Percentiles rank a stretch among this genome's conserved stretches.
Evolutionary conservation across 106 monocot species (phyloP).

Genomic region (Apostasia ramifera): DNA sequence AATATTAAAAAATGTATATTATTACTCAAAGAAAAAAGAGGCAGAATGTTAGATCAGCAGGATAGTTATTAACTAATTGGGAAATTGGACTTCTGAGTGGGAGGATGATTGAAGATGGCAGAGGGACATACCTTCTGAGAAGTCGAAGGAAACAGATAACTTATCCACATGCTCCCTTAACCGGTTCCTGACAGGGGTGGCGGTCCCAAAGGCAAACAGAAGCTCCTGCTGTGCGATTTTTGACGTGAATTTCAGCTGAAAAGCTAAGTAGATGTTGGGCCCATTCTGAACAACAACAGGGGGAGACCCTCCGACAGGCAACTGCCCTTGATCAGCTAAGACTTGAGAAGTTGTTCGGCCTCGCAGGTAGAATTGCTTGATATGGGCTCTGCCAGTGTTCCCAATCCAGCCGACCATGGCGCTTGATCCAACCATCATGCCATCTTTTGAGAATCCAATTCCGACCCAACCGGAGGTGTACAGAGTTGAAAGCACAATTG

Average conservation of each 20-base stretch:
- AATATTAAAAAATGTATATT: no score
- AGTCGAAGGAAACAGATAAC: constrained; percentile 64
- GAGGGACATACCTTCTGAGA: constrained; percentile 44
- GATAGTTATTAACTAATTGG: not conserved
- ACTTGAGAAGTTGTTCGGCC: constrained; percentile 56
- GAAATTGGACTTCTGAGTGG: no score
- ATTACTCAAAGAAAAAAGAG: not conserved
- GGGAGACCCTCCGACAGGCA: constrained; percentile 16
- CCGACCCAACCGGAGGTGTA: constrained; percentile 85
- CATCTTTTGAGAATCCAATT: constrained; percentile 81
- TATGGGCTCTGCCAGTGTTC: constrained; percentile 42
- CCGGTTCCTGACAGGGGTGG: constrained; percentile 47
- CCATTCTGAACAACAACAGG: constrained; percentile 34
- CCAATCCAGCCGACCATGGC: constrained; percentile 93
- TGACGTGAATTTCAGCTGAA: constrained; percentile 47
- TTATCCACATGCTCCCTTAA: constrained; percentile 49
- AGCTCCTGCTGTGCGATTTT: constrained; percentile 38
- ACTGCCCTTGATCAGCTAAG: constrained; percentile 39
- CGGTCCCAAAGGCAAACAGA: constrained; percentile 50
- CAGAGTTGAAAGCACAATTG: constrained; percentile 57
- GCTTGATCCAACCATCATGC: constrained; percentile 85
- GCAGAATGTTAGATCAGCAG: not conserved
- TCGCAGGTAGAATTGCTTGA: constrained; percentile 49
- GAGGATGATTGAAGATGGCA: not conserved
- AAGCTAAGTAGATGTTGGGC: constrained; percentile 68